These are phyloP conservation scores for Suillus occidentalis DNA, from an alignment of 768 basidiomycete species.

Conservation along the genomic window DNA sequence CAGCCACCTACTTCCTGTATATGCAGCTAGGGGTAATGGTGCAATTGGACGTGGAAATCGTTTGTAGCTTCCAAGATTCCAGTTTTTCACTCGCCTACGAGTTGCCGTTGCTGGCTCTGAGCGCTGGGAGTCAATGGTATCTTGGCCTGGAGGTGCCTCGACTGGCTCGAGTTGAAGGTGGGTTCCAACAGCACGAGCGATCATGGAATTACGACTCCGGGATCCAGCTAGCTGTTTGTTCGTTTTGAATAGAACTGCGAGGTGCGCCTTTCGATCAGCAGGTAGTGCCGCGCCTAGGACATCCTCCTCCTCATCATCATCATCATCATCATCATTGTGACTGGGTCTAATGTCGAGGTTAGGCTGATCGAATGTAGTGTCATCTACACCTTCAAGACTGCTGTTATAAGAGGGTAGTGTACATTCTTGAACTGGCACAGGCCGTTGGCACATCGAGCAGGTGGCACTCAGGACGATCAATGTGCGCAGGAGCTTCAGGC, in stretches of 20 bases:
- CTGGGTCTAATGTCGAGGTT: too few relatives aligned
- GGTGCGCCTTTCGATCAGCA: accelerated
- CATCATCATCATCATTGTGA: too few relatives aligned
- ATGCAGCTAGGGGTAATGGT: not conserved
- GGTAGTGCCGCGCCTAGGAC: accelerated
- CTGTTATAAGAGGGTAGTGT: too few relatives aligned
- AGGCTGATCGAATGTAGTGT: too few relatives aligned
- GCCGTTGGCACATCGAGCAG: not conserved
- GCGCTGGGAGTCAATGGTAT: not conserved
- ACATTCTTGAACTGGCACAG: accelerated
- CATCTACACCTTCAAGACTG: too few relatives aligned
- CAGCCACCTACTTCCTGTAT: not conserved
- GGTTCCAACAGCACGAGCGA: not conserved
- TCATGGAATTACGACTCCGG: not conserved
- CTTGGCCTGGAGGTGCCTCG: too few relatives aligned
- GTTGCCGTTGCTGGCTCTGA: not conserved
- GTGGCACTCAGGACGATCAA: not conserved
- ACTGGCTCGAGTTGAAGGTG: not conserved
- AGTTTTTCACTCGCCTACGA: not conserved
- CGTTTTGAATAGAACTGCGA: not conserved
- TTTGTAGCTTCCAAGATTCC: not conserved
- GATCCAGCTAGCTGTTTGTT: not conserved
- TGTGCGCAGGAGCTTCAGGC: not conserved
- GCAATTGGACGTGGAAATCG: not conserved
- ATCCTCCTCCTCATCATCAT: too few relatives aligned